Evolutionary conservation across 768 basidiomycete species (phyloP), one percentile per base, ranked within the genome.

Genomic region (Suillus ampliporus): DNA sequence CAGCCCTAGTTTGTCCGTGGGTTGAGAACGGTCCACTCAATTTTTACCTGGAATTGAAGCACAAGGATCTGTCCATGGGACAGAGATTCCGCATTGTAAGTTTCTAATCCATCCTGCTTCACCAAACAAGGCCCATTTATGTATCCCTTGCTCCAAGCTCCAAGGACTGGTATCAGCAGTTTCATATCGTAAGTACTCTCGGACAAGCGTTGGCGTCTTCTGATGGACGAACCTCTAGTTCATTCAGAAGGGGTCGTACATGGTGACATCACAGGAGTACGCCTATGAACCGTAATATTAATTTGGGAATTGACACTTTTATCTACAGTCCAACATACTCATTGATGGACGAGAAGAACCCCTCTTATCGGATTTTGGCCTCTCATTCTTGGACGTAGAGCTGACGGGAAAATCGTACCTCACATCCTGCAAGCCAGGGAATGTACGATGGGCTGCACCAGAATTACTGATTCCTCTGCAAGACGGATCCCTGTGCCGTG

Each of bases 1-100:
- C 59, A n/a, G 73, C 75, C 10, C 72, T 82, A 74, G 79, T 80
- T 3, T 80, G 79, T 56, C 79, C 79, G 9, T 81, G 80, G 80
- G 66, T 76, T 57, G 74, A 80, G 46, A 71, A 80, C 48, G 80
- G 80, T 10, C 76, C 73, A 57, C 71, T 78, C 9, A 76, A 71
- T 48, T 75, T 73, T 61, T 78, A 79, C 61, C 71, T 82, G 69
- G 78, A 78, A 62, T 66, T 69, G 19, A 72, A 65, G 58, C 77
- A 78, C 9, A 77, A 78, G 60, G 70, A 78, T 28, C 62, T 82
- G 41, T 71, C 74, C 4, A 71, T 76, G 52, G 63, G 69, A 28
- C 75, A 79, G 58, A 75, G 79, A 44, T 62, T 82, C 46, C 70
- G 69, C 56, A 63, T 80, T 44, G 79, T 80, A 57, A 61, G 74